Conservation (phyloP, 495 filamentous ascomycete species). For the Astrothelium subdiscretum region DNA sequence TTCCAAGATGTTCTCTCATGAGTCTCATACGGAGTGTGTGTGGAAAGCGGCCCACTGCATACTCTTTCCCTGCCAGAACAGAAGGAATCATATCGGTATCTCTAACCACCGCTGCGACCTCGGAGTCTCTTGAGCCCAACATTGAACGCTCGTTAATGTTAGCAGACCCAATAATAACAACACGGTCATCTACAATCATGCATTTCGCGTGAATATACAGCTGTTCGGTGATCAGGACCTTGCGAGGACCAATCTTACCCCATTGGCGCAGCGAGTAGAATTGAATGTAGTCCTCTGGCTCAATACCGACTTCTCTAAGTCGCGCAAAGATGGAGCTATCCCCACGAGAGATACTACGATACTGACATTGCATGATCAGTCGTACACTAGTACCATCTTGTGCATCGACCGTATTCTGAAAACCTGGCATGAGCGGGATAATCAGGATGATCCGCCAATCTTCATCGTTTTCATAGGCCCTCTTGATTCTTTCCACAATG, state of each 20-base stretch:
- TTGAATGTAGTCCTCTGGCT: constrained; percentile 91
- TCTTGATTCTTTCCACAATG: constrained; percentile 78
- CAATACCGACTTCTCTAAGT: constrained; percentile 68
- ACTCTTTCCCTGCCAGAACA: constrained; percentile 79
- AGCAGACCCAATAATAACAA: constrained; percentile 90
- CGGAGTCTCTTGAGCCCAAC: constrained; percentile 82
- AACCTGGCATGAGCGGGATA: constrained; percentile 94
- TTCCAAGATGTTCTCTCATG: constrained; percentile 93
- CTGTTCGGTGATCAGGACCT: constrained; percentile 83
- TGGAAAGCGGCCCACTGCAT: constrained; percentile 81
- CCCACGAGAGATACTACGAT: constrained; percentile 90
- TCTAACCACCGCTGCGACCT: constrained; percentile 80
- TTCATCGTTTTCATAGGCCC: constrained; percentile 73
- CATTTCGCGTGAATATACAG: constrained; percentile 97
- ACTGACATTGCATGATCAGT: constrained; percentile 96
- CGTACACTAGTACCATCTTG: constrained; percentile 90
- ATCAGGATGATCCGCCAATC: constrained; percentile 89
- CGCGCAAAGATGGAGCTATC: constrained; percentile 87
- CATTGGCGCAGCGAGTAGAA: constrained; percentile 90
- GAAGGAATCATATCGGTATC: constrained; percentile 92
- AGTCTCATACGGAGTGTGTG: constrained; percentile 87
- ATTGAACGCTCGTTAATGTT: constrained; percentile 99
- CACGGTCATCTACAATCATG: constrained; percentile 90
- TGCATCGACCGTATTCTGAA: constrained; percentile 90
- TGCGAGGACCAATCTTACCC: constrained; percentile 79